Percentiles rank a stretch among this genome's conserved stretches.
Conservation (phyloP, 2,329 filamentous ascomycete species). For the Pseudogymnoascus sp. region DNA sequence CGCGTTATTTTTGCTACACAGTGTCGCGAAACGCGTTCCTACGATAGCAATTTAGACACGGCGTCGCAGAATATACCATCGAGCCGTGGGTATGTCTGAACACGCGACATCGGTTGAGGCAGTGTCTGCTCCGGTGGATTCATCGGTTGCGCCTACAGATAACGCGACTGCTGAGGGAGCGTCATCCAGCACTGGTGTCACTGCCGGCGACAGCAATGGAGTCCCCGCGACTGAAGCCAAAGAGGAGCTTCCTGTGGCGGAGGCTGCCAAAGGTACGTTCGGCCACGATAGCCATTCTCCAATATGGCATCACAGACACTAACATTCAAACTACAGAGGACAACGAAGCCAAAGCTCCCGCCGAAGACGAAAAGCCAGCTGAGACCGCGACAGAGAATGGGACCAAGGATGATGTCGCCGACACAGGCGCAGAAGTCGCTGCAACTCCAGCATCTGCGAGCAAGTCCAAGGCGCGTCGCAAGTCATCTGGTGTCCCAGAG, state of each 20-base stretch:
- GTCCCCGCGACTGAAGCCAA: background rate
- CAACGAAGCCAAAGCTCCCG: slow-evolving; percentile 8
- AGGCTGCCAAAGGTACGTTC: slow-evolving; percentile 6
- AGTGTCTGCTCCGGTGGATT: slow-evolving; percentile 5
- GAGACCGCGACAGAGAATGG: slow-evolving; percentile 29
- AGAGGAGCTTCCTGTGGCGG: background rate
- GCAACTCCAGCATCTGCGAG: slow-evolving; percentile 35
- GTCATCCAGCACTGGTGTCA: background rate
- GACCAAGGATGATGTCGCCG: slow-evolving; percentile 25
- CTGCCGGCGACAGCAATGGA: background rate
- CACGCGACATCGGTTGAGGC: slow-evolving; percentile 1
- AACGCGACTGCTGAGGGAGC: background rate
- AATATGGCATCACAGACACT: background rate
- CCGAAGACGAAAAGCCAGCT: slow-evolving; percentile 20
- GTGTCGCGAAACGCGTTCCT: slow-evolving; percentile 6
- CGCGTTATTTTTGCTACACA: slow-evolving; percentile 4
- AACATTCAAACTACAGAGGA: slow-evolving; percentile 13
- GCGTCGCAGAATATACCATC: slow-evolving; percentile 5
- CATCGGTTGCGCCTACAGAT: slow-evolving; percentile 2
- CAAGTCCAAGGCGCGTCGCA: slow-evolving; percentile 54
- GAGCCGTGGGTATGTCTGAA: slow-evolving; percentile 9
- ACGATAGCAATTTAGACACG: background rate
- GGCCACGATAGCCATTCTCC: background rate
- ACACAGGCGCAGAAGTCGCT: slow-evolving; percentile 28
- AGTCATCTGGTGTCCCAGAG: slow-evolving; percentile 58